Evolutionary conservation across 768 basidiomycete species (phyloP).

Genomic region (Mycena indigotica): DNA sequence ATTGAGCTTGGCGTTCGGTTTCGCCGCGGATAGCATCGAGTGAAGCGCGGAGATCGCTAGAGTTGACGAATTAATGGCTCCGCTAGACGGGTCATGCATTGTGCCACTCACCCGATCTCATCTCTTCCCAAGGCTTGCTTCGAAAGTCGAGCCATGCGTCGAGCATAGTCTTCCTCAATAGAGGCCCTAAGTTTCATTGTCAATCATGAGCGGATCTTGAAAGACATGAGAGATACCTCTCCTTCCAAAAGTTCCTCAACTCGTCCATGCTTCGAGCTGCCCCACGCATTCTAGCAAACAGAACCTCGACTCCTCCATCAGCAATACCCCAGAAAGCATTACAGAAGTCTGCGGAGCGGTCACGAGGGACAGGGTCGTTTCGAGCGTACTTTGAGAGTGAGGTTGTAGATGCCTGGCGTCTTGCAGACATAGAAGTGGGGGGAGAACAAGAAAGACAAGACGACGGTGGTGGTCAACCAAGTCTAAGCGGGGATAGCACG

Average conservation of each 20-base stretch:
- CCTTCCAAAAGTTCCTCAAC: constrained; percentile 86
- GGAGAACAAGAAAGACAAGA: neutral
- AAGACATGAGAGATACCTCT: constrained; percentile 60
- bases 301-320: constrained; percentile 88
- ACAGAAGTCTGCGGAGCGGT: constrained; percentile 81
- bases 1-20: constrained; percentile 78
- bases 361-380: constrained; percentile 34
- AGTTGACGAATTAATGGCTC: too few relatives aligned
- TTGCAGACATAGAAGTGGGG: constrained; percentile 56
- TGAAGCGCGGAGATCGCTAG: constrained; percentile 78
- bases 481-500: neutral
- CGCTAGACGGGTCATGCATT: too few relatives aligned
- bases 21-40: constrained; percentile 80
- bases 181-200: constrained; percentile 66
- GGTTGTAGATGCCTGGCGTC: constrained; percentile 80
- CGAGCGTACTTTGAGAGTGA: constrained; percentile 74
- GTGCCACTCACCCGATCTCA: constrained; percentile 82
- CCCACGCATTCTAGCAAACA: constrained; percentile 88
- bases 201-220: constrained; percentile 10
- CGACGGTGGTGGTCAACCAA: too few relatives aligned
- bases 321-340: constrained; percentile 94
- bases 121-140: constrained; percentile 79
- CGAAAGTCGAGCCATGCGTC: constrained; percentile 76
- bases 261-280: constrained; percentile 88
- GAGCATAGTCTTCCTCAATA: constrained; percentile 96